Evolutionary conservation across 23 red algal genomes (phyloP), one percentile per base, ranked within the genome.

Genomic region (Agarophyton chilense): DNA sequence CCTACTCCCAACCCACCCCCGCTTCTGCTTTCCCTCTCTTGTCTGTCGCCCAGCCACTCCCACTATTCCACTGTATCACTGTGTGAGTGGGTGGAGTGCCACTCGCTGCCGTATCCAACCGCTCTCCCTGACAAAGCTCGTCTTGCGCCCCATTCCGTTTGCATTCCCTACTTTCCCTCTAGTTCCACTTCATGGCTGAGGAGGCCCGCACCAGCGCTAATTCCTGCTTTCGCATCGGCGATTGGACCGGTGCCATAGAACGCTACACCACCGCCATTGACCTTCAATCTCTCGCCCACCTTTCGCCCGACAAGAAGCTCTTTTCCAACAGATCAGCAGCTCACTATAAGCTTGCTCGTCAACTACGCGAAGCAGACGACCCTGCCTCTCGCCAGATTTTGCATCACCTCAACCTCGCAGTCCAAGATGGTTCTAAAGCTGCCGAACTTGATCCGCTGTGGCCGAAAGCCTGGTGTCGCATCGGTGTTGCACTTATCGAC

Each of bases 321-420:
- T 90, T 47, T 45, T 95, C 93, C 32, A 95, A 95, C 82, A 87
- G 93, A 44, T 95, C 93, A 32, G 93, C 86, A 17, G 93, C 93
- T 10, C 84, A 90, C 56, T 83, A 80, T 71, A 81, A 91, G 76
- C 76, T 82, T 28, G 74, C 88, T 18, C 58, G 77, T 16, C 88
- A 91, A 19, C 36, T 94, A 45, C 78, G 80, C 77, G 88, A 95
- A 19, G 87, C 74, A 5, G 66, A 82, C 14, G 78, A 68, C 34
- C 72, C 74, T 22, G 86, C 91, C 44, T 41, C 31, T 22, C 54
- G 64, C 5, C 26, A 31, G 16, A 78, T 95, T 44, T 28, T 71
- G 33, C 53, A 77, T 42, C 70, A 89, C 54, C 56, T 92, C 17
- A 67, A 95, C 77, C 63, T 62, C 18, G 93, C 93, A 0, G 86